Conservation (phyloP, 2,329 filamentous ascomycete genomes). For the Aureobasidium sp. region DNA sequence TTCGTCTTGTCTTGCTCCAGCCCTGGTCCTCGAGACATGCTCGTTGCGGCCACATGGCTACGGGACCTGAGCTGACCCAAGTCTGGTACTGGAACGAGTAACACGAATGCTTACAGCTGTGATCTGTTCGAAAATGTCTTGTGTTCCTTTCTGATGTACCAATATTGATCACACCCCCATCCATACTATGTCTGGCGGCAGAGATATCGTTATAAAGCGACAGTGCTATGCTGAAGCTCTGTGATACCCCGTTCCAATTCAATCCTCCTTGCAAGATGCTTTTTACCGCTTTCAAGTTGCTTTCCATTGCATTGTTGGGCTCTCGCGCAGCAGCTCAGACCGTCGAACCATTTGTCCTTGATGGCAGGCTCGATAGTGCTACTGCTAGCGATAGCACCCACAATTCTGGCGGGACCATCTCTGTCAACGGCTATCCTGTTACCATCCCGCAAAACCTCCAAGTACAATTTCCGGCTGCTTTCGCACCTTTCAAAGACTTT, state of each 20-base stretch:
- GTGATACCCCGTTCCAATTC: neutral
- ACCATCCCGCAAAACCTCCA: constrained; percentile 45
- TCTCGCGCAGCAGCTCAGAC: constrained; percentile 1
- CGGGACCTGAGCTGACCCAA: neutral
- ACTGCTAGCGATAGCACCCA: constrained; percentile 21
- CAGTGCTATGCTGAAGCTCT: neutral
- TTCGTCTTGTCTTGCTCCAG: neutral
- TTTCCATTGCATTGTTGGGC: neutral
- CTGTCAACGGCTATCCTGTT: constrained; percentile 40
- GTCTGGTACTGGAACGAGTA: neutral
- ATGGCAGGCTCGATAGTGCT: constrained; percentile 26
- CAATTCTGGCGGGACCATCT: constrained; percentile 42
- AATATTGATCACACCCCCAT: neutral
- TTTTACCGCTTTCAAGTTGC: neutral
- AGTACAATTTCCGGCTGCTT: constrained; percentile 43
- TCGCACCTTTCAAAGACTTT: constrained; percentile 35
- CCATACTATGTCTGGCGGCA: neutral
- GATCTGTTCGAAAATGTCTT: neutral
- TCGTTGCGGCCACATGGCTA: neutral
- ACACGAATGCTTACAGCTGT: neutral
- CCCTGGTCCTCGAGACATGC: neutral
- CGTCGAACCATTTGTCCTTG: constrained; percentile 21
- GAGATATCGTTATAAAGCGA: neutral
- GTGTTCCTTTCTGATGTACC: neutral
- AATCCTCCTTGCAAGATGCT: neutral